Conservation (phyloP, 129 eudicot genomes). For the Flaveria robusta region DNA sequence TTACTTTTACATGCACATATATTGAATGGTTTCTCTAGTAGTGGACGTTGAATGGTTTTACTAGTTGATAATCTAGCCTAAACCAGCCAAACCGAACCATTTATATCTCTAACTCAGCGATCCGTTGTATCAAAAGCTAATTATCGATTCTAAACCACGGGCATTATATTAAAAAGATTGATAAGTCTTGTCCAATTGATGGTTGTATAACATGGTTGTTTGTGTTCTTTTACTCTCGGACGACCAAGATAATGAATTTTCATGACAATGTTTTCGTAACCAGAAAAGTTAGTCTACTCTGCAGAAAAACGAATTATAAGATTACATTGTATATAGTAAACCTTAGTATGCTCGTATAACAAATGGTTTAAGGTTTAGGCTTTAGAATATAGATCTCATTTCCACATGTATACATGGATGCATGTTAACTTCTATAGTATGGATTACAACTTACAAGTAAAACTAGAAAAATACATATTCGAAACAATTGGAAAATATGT, state of each 20-base stretch:
- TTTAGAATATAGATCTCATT: too few species aligned
- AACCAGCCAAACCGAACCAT: neutral
- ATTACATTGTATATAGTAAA: neutral
- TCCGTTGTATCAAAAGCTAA: neutral
- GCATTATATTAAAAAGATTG: neutral
- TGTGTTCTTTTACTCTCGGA: neutral
- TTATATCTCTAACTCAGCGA: neutral
- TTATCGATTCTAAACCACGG: neutral
- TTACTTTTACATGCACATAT: too few species aligned
- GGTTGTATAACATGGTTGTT: neutral
- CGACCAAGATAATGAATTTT: neutral
- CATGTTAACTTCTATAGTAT: neutral
- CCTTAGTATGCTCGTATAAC: too few species aligned
- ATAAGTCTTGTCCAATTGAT: neutral
- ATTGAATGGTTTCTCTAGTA: too few species aligned
- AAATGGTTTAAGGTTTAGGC: too few species aligned
- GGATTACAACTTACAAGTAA: neutral
- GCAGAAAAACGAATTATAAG: neutral
- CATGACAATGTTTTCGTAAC: neutral
- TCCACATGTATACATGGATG: too few species aligned
- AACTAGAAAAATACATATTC: neutral
- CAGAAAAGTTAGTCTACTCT: neutral
- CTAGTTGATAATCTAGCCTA: too few species aligned
- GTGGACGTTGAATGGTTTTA: too few species aligned
- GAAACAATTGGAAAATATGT: constrained; percentile 1